Base-by-base conservation (phyloP, 108 stramenopile genomes). In the Discostella stelligeroides region DNA sequence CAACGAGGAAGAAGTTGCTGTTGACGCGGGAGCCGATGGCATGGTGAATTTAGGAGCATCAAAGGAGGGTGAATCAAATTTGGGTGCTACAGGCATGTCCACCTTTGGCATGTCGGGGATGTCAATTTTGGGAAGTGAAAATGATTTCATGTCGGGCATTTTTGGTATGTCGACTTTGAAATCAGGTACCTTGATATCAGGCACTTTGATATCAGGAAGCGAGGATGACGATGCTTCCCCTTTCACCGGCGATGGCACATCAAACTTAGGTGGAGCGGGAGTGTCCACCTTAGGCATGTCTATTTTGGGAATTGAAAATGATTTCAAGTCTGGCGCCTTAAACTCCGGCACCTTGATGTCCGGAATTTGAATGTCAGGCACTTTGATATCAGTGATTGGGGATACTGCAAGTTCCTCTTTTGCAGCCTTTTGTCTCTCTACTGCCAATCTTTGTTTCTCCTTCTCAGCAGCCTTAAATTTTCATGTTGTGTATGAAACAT, bases 11-110 rank as follows among this genome's bases (percentile, higher is more conserved):
- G 27, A 5, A 25, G 46, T 25, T 34, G 45, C 13, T n/a, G 55
- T 60, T 27, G n/a, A 83, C 82, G 51, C 57, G 12, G 76, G 53
- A 1, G 58, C 57, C 30, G 76, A 79, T 34, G 85, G 88, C 42
- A 76, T 59, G 48, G 70, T 67, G 30, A 83, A 72, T 23, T 58
- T 58, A 11, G 84, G 76, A 27, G 60, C 50, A 41, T 79, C 76
- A 15, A 85, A 68, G 42, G 79, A 82, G 13, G 83, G 84, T 47
- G 66, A 66, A 38, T 75, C 79, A 49, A 86, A 81, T 34, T 81
- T 80, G 1, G 86, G 85, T 40, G 83, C 43, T 14, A 48, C 56
- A 0, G 84, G 77, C 11, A 56, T 59, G 21, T 82, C 68, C 38
- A 90, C 43, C 66, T 87, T 86, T 30, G 82, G 79, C 45, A 64